Percentiles rank a stretch among this genome's conserved stretches.
These are phyloP conservation scores for Parasarocladium wereldwijsianum DNA, from an alignment of 2,329 filamentous ascomycete species.

Conservation along the genomic window DNA sequence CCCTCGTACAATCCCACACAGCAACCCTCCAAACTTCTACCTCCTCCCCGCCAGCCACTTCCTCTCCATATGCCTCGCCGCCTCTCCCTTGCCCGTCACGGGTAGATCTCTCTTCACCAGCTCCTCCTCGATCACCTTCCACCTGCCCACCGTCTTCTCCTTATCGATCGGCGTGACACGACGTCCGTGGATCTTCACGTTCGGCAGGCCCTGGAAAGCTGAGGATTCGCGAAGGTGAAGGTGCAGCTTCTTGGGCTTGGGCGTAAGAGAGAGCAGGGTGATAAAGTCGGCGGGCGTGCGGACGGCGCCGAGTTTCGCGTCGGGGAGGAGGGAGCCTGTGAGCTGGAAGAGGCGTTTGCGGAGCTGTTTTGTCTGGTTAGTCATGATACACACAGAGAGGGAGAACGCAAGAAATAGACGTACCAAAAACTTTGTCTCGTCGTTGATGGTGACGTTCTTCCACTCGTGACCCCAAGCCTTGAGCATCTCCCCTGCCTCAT, in stretches of 20 bases:
- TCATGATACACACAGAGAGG: constrained; percentile 1
- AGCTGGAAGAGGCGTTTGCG: constrained; percentile 69
- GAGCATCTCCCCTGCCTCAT: constrained; percentile 27
- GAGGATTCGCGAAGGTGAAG: constrained; percentile 34
- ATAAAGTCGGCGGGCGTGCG: constrained; percentile 40
- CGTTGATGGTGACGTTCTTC: constrained; percentile 40
- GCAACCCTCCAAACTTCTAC: too few relatives aligned
- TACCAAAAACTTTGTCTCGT: constrained; percentile 62
- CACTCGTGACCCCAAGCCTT: constrained; percentile 38
- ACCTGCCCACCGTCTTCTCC: constrained; percentile 57
- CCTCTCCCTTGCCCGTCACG: constrained; percentile 29
- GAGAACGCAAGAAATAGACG: constrained; percentile 16
- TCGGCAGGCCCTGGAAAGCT: constrained; percentile 36
- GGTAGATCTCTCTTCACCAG: constrained; percentile 48
- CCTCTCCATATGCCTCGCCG: constrained; percentile 26
- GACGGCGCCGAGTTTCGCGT: constrained; percentile 47
- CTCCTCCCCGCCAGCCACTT: constrained; percentile 22
- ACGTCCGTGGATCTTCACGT: constrained; percentile 52
- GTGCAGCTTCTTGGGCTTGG: constrained; percentile 47
- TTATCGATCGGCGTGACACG: constrained; percentile 58
- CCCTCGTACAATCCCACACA: too few relatives aligned
- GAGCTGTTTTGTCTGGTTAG: constrained; percentile 39
- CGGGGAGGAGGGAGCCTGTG: constrained; percentile 62
- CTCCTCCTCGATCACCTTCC: constrained; percentile 67
- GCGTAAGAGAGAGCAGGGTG: constrained; percentile 33